phyloP scores from a whole-genome alignment of 148 eudicot species.

The Polygonum maritimum region DNA sequence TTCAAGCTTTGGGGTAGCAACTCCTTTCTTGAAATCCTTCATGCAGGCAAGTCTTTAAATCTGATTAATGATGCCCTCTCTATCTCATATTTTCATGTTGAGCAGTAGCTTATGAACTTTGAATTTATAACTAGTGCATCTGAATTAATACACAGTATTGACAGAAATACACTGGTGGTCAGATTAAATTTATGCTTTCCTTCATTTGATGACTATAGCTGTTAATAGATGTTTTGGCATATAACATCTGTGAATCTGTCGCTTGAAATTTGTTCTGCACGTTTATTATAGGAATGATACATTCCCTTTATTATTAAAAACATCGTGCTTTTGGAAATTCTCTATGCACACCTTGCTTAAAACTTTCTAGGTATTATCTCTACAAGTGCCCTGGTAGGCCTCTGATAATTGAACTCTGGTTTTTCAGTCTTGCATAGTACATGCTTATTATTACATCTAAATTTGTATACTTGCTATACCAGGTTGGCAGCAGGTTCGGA shows the following conservation, averaged over 20 bases:
- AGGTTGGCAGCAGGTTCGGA: constrained; percentile 98
- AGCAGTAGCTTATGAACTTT: background rate
- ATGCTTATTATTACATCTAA: background rate
- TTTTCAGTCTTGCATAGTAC: background rate
- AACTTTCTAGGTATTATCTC: background rate
- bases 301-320: background rate
- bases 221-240: background rate
- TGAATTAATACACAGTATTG: background rate
- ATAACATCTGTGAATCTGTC: background rate
- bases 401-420: background rate
- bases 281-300: background rate
- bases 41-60: constrained; percentile 55
- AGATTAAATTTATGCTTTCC: background rate
- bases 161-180: background rate
- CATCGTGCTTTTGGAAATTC: background rate
- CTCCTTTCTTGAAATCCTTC: constrained; percentile 87
- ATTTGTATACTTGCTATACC: constrained; percentile 15
- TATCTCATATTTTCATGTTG: background rate
- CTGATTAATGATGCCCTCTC: background rate
- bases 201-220: background rate
- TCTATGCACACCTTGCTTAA: background rate
- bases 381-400: background rate
- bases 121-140: background rate
- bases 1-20: constrained; percentile 73
- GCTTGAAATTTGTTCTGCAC: background rate